Evolutionary conservation across 805 yeast species (phyloP).

Genomic region (Sungouiozyma ichnusensis): DNA sequence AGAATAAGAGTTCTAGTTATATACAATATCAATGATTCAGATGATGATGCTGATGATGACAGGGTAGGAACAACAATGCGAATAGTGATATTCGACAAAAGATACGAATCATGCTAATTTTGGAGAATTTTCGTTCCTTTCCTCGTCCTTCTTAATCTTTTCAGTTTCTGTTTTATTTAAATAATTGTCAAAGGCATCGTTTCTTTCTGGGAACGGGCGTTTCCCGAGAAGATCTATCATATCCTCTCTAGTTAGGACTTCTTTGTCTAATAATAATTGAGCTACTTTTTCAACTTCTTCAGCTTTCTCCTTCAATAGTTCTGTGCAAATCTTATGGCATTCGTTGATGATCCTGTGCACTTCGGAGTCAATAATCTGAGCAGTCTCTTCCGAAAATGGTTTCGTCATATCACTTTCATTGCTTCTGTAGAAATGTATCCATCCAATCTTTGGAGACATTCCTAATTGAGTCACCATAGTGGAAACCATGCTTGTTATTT

Average conservation of each 20-base stretch:
- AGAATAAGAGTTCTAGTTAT: background rate
- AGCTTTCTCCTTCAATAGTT: constrained; percentile 58
- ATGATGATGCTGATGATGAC: too few relatives aligned
- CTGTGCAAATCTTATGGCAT: constrained; percentile 61
- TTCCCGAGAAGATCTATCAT: constrained; percentile 83
- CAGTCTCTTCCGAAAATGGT: constrained; percentile 85
- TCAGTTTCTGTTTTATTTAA: constrained; percentile 23
- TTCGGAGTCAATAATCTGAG: constrained; percentile 69
- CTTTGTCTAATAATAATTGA: constrained; percentile 73
- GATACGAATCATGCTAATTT: constrained; percentile 3
- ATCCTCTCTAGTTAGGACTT: constrained; percentile 87
- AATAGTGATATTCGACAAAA: too few relatives aligned
- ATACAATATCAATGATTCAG: too few relatives aligned
- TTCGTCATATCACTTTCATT: constrained; percentile 63
- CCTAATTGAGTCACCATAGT: constrained; percentile 90
- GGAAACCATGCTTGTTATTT: constrained; percentile 87
- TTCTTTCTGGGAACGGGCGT: constrained; percentile 83
- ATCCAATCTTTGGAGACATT: constrained; percentile 83
- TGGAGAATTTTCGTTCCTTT: constrained; percentile 5
- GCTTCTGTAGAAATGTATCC: constrained; percentile 59
- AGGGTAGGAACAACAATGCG: too few relatives aligned
- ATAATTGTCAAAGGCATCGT: constrained; percentile 60
- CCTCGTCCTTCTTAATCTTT: constrained; percentile 17
- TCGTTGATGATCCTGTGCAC: constrained; percentile 67
- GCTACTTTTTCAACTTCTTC: constrained; percentile 78